A percentile compares a stretch with the other conserved stretches of the same genome.
Conservation (phyloP, 768 basidiomycete species). For the Tylopilus intermedius region DNA sequence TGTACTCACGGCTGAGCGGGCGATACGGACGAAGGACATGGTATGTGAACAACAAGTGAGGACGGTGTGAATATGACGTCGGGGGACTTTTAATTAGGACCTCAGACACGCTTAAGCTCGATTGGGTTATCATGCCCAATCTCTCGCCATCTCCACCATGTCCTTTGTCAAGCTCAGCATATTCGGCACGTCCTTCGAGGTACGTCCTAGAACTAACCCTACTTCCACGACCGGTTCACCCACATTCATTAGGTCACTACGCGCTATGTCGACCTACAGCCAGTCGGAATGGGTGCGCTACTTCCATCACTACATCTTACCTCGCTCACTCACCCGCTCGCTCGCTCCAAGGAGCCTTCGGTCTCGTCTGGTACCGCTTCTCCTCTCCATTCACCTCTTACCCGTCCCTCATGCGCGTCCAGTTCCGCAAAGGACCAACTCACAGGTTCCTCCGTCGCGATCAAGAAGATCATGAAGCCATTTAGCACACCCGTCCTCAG, state of each 20-base stretch:
- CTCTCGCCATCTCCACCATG: constrained; percentile 41
- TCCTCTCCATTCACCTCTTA: not conserved
- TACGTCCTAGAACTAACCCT: constrained; percentile 27
- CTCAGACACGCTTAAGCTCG: constrained; percentile 19
- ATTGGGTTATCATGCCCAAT: constrained; percentile 14
- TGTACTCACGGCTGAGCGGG: constrained; percentile 44
- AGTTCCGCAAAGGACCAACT: constrained; percentile 96
- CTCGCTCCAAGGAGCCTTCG: constrained; percentile 68
- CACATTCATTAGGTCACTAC: constrained; percentile 74
- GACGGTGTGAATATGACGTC: not conserved
- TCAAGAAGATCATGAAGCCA: constrained; percentile 99
- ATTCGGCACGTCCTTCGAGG: constrained; percentile 98
- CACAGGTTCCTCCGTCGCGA: constrained; percentile 88
- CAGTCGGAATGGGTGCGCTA: constrained; percentile 93
- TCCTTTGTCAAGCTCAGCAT: constrained; percentile 98
- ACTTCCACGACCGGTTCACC: constrained; percentile 18
- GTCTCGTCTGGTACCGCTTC: constrained; percentile 82
- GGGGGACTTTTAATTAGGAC: constrained; percentile 5
- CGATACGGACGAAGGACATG: constrained; percentile 45
- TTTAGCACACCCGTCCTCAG: constrained; percentile 98
- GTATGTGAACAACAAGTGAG: too few species aligned
- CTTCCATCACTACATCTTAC: constrained; percentile 6
- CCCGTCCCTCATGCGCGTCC: constrained; percentile 13
- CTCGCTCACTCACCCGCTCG: constrained; percentile 16
- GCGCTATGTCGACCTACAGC: constrained; percentile 97